Conservation (phyloP, 164 flowering plant species). For the Vitis labrusca region DNA sequence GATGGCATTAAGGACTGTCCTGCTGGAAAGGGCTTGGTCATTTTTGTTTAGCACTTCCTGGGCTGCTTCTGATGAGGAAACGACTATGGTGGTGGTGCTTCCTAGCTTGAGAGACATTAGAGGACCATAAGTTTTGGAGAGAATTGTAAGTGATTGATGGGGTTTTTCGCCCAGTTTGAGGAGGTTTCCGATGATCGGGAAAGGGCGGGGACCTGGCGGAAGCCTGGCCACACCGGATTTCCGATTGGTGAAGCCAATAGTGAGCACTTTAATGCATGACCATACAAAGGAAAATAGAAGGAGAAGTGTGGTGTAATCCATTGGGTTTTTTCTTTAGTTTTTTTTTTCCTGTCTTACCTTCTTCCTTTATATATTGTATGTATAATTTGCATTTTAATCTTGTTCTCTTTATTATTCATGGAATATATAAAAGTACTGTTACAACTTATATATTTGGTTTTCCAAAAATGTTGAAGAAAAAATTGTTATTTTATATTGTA, state of each 20-base stretch:
- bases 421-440: too few species aligned
- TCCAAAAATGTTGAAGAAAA: too few species aligned
- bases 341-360: too few species aligned
- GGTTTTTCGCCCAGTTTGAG: slow-evolving; percentile 23
- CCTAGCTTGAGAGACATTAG: slow-evolving; percentile 25
- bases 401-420: too few species aligned
- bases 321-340: too few species aligned
- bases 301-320: too few species aligned
- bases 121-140: slow-evolving; percentile 24
- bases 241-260: background rate
- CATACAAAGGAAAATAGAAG: background rate
- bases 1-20: slow-evolving; percentile 11
- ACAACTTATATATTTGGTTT: too few species aligned
- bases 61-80: slow-evolving; percentile 15
- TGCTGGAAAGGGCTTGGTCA: slow-evolving; percentile 15
- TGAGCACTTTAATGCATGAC: background rate
- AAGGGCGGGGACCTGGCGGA: slow-evolving; percentile 30
- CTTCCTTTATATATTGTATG: too few species aligned
- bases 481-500: too few species aligned
- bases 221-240: background rate
- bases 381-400: too few species aligned
- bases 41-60: slow-evolving; percentile 24
- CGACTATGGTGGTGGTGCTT: slow-evolving; percentile 11
- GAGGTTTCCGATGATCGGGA: slow-evolving; percentile 27
- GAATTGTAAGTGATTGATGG: slow-evolving; percentile 19